phyloP scores from a whole-genome alignment of 768 basidiomycete species.

The Xerocomellus intermedius region DNA sequence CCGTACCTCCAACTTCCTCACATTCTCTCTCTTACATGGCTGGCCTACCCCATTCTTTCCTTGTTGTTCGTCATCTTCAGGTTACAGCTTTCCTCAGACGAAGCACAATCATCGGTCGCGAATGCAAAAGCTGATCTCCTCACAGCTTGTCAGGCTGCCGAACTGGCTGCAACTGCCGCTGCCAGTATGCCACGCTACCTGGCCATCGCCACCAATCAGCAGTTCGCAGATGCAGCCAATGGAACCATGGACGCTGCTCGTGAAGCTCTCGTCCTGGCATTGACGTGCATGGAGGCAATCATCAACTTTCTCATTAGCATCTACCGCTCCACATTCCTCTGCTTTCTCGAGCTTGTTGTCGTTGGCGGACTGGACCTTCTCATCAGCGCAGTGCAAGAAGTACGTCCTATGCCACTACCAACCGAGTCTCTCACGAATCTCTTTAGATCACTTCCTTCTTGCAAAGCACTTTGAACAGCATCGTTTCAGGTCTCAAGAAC shows the following conservation, averaged over 20 bases:
- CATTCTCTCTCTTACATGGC: slow-evolving; percentile 84
- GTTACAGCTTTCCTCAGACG: slow-evolving; percentile 67
- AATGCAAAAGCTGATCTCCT: slow-evolving; percentile 76
- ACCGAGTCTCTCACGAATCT: slow-evolving; percentile 9
- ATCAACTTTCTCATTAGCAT: slow-evolving; percentile 91
- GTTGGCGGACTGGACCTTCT: slow-evolving; percentile 76
- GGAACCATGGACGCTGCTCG: slow-evolving; percentile 76
- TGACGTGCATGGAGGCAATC: slow-evolving; percentile 84
- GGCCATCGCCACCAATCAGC: slow-evolving; percentile 79
- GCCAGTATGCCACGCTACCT: slow-evolving; percentile 88
- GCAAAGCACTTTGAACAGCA: slow-evolving; percentile 50
- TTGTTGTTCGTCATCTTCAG: slow-evolving; percentile 86
- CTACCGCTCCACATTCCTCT: slow-evolving; percentile 91
- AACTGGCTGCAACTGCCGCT: slow-evolving; percentile 75
- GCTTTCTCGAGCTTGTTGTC: slow-evolving; percentile 88
- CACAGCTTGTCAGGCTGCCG: slow-evolving; percentile 81
- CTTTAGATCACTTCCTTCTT: slow-evolving; percentile 71
- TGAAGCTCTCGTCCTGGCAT: slow-evolving; percentile 63
- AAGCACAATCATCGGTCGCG: slow-evolving; percentile 63
- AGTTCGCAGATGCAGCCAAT: slow-evolving; percentile 76
- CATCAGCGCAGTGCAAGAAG: slow-evolving; percentile 81
- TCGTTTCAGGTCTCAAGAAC: slow-evolving; percentile 72
- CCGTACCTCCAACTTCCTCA: slow-evolving; percentile 85
- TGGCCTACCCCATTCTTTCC: slow-evolving; percentile 88
- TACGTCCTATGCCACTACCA: slow-evolving; percentile 35